phyloP scores from a whole-genome alignment of 257 asterid genomes.

The Verbascum thapsus region DNA sequence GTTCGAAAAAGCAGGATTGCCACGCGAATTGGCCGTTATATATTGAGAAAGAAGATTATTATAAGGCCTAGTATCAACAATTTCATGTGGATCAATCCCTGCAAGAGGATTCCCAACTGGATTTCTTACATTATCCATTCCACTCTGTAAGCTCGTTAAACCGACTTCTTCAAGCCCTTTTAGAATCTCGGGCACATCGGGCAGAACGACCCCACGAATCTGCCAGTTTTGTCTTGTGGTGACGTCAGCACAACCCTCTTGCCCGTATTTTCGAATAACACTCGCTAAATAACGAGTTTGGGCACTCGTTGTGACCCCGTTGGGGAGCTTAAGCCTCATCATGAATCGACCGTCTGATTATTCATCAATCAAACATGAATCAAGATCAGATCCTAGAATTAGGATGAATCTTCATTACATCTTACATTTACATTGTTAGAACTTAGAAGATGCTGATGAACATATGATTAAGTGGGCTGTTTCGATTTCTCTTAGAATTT shows the following conservation, averaged over 20 bases:
- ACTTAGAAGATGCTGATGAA: neutral
- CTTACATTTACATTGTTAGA: neutral
- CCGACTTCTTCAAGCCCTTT: constrained; percentile 85
- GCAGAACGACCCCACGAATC: constrained; percentile 83
- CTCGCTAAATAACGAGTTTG: constrained; percentile 85
- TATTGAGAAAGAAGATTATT: constrained; percentile 72
- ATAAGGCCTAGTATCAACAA: constrained; percentile 90
- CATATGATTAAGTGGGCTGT: neutral
- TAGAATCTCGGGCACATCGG: constrained; percentile 86
- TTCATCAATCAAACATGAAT: neutral
- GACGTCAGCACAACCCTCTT: constrained; percentile 90
- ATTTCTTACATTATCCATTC: constrained; percentile 97
- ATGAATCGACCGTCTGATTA: constrained; percentile 86
- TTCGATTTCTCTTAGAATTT: neutral
- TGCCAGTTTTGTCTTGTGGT: constrained; percentile 98
- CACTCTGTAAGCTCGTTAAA: constrained; percentile 93
- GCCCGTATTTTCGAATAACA: constrained; percentile 73
- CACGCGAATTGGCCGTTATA: constrained; percentile 77
- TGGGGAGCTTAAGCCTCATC: constrained; percentile 98
- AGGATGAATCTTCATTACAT: neutral
- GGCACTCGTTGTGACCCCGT: constrained; percentile 86
- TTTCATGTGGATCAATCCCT: constrained; percentile 90
- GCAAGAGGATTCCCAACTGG: constrained; percentile 97
- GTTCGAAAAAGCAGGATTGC: constrained; percentile 86
- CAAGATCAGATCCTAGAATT: constrained; percentile 8